These are phyloP conservation scores for Candida chilensis DNA, from an alignment of 805 yeast genomes.

Conservation along the genomic window DNA sequence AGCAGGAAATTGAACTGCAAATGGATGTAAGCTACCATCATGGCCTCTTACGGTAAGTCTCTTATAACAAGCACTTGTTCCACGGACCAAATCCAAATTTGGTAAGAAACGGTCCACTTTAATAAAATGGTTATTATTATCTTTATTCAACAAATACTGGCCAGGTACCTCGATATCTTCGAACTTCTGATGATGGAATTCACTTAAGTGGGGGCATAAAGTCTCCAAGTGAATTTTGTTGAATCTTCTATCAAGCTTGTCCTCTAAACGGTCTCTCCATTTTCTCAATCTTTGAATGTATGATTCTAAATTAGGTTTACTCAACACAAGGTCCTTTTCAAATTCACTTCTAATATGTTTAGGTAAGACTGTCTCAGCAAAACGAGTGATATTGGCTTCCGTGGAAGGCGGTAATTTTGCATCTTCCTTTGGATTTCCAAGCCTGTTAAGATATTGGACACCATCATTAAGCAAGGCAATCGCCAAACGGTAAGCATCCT, in stretches of 20 bases:
- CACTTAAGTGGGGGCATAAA: constrained; percentile 89
- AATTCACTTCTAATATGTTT: constrained; percentile 83
- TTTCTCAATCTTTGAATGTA: constrained; percentile 75
- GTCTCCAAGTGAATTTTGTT: constrained; percentile 77
- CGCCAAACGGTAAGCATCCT: constrained; percentile 89
- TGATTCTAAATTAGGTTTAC: constrained; percentile 82
- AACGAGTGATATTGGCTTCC: constrained; percentile 76
- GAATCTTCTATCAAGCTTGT: constrained; percentile 79
- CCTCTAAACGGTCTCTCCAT: constrained; percentile 93
- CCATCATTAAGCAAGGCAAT: constrained; percentile 92
- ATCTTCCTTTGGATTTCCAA: constrained; percentile 81
- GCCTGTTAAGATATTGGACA: constrained; percentile 77
- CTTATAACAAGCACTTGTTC: constrained; percentile 84
- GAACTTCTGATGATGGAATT: constrained; percentile 96
- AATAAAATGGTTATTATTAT: constrained; percentile 80
- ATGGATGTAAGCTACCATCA: constrained; percentile 86
- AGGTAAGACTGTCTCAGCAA: constrained; percentile 90
- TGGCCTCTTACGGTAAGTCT: constrained; percentile 86
- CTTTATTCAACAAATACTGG: constrained; percentile 83
- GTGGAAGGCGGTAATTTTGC: constrained; percentile 87
- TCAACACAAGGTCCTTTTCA: constrained; percentile 80
- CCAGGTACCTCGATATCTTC: constrained; percentile 98
- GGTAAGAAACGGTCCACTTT: constrained; percentile 93
- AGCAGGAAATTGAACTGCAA: constrained; percentile 96
- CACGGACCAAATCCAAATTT: constrained; percentile 78